Percentiles rank a stretch among this genome's conserved stretches.
Evolutionary conservation across 2,329 filamentous ascomycete species (phyloP).

Genomic region (Dendrostoma leiphaemia): DNA sequence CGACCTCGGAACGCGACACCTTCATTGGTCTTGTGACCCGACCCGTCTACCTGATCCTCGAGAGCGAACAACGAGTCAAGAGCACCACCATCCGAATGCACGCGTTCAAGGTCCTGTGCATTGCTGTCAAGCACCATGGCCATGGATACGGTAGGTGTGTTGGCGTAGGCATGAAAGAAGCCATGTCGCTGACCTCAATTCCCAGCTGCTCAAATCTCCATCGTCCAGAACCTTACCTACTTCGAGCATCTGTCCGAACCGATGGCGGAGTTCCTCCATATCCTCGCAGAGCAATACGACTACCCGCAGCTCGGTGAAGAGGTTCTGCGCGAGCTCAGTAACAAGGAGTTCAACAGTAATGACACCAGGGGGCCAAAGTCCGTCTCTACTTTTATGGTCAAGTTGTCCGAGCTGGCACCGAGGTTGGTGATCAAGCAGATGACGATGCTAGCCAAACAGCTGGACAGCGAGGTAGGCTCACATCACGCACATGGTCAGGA

Average conservation of each 20-base stretch:
- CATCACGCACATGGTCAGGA: too few relatives aligned
- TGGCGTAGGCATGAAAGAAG: neutral
- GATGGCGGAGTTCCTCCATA: slow-evolving; percentile 97
- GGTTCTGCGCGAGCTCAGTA: slow-evolving; percentile 88
- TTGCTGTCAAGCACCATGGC: slow-evolving; percentile 95
- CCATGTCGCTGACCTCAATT: slow-evolving; percentile 28
- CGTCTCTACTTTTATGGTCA: slow-evolving; percentile 89
- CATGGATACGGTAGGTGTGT: slow-evolving; percentile 80
- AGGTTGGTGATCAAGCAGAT: slow-evolving; percentile 96
- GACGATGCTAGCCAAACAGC: slow-evolving; percentile 87
- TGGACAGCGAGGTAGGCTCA: slow-evolving; percentile 78
- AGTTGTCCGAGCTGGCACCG: slow-evolving; percentile 88
- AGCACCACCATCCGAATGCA: slow-evolving; percentile 89
- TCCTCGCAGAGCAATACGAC: slow-evolving; percentile 94
- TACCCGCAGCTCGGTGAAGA: slow-evolving; percentile 94
- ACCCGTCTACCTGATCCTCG: slow-evolving; percentile 88
- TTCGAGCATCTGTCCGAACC: slow-evolving; percentile 98
- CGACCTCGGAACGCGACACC: slow-evolving; percentile 92
- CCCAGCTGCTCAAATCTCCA: slow-evolving; percentile 89
- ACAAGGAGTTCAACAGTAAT: slow-evolving; percentile 97
- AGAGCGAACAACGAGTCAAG: slow-evolving; percentile 92
- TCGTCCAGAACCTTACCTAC: slow-evolving; percentile 96
- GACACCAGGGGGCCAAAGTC: slow-evolving; percentile 95
- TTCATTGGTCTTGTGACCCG: slow-evolving; percentile 90
- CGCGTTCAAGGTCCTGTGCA: slow-evolving; percentile 93